phyloP scores from a whole-genome alignment of 768 basidiomycete genomes.

The Boletus rubescentipes region DNA sequence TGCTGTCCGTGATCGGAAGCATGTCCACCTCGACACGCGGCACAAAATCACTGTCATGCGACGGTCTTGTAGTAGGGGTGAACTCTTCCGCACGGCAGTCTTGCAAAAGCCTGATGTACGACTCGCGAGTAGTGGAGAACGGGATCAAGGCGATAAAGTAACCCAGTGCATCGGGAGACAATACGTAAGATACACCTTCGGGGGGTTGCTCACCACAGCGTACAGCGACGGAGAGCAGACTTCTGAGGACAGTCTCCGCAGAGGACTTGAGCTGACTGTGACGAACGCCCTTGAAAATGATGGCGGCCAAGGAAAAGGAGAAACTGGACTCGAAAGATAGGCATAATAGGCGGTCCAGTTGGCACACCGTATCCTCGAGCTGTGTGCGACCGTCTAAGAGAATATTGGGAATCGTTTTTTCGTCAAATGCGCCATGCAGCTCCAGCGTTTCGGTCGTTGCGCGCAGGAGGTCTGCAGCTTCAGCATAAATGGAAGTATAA shows the following conservation, averaged over 20 bases:
- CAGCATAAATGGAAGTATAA: constrained; percentile 64
- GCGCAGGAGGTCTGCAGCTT: constrained; percentile 67
- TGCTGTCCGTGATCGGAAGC: constrained; percentile 60
- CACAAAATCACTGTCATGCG: constrained; percentile 44
- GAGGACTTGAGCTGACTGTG: constrained; percentile 61
- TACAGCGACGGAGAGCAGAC: constrained; percentile 61
- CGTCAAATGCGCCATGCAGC: constrained; percentile 55
- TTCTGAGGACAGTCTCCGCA: constrained; percentile 61
- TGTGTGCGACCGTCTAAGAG: constrained; percentile 63
- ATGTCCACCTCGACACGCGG: constrained; percentile 56
- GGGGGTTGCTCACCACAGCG: constrained; percentile 36
- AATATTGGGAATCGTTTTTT: constrained; percentile 49
- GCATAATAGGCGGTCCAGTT: constrained; percentile 70
- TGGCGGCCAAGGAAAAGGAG: constrained; percentile 77
- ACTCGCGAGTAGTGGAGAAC: constrained; percentile 53
- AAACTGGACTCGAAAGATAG: constrained; percentile 78
- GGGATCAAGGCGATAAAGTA: constrained; percentile 82
- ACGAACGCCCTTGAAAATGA: constrained; percentile 86
- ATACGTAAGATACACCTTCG: constrained; percentile 43
- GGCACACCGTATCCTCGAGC: constrained; percentile 65
- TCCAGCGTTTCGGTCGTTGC: constrained; percentile 66
- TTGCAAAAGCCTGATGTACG: constrained; percentile 60
- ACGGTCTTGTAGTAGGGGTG: constrained; percentile 36
- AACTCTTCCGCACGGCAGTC: constrained; percentile 59
- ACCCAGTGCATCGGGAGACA: constrained; percentile 62